These are phyloP conservation scores for Apiospora marii DNA, from an alignment of 2,329 filamentous ascomycete species.

Conservation along the genomic window DNA sequence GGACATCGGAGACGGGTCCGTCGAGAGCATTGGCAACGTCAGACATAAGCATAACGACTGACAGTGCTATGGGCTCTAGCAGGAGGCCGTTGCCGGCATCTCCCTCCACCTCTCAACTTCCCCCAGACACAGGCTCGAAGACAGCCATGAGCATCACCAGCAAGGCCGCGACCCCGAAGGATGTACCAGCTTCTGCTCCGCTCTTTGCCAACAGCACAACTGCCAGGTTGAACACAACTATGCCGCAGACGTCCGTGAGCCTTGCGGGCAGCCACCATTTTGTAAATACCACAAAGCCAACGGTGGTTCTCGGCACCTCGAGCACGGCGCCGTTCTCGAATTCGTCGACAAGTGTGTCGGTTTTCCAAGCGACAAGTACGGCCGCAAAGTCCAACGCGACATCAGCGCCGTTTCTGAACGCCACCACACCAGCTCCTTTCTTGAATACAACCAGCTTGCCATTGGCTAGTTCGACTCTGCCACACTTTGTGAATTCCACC, in stretches of 20 bases:
- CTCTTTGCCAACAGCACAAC: slow-evolving; percentile 28
- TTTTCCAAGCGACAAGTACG: slow-evolving; percentile 15
- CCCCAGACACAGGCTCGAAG: neutral
- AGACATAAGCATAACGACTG: neutral
- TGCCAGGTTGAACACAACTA: neutral
- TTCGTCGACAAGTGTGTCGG: slow-evolving; percentile 3
- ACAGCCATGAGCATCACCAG: slow-evolving; percentile 24
- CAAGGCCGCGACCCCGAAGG: slow-evolving; percentile 20
- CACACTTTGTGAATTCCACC: slow-evolving; percentile 1
- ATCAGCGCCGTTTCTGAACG: slow-evolving; percentile 15
- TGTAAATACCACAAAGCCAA: slow-evolving; percentile 25
- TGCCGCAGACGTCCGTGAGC: neutral
- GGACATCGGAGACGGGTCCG: neutral
- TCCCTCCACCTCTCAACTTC: neutral
- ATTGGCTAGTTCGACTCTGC: neutral
- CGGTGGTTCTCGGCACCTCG: neutral
- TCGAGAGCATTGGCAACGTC: neutral
- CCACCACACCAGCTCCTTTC: neutral
- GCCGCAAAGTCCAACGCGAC: slow-evolving; percentile 22
- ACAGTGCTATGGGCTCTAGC: neutral
- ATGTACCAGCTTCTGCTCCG: slow-evolving; percentile 22
- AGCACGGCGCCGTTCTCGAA: slow-evolving; percentile 5
- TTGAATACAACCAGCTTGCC: neutral
- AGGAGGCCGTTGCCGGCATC: neutral
- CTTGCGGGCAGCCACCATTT: neutral